Evolutionary conservation across 2,329 filamentous ascomycete genomes (phyloP).

Genomic region (Phoma sp.): DNA sequence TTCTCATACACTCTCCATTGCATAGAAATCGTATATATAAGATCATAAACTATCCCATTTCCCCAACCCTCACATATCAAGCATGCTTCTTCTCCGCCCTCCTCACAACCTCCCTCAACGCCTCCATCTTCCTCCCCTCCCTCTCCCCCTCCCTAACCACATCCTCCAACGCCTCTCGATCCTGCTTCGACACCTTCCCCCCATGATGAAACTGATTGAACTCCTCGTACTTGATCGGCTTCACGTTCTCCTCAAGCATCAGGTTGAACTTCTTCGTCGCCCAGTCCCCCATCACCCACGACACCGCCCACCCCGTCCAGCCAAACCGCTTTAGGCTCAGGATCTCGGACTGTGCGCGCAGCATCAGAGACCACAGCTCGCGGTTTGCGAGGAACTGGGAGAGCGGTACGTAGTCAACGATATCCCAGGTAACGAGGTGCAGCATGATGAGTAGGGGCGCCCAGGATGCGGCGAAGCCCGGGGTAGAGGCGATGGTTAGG

Average conservation of each 20-base stretch:
- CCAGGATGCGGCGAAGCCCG: slow-evolving; percentile 7
- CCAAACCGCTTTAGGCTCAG: slow-evolving; percentile 23
- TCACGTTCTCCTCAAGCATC: slow-evolving; percentile 3
- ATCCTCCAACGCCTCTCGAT: slow-evolving; percentile 20
- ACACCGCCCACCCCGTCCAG: slow-evolving; percentile 26
- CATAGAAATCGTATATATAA: no score
- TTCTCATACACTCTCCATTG: no score
- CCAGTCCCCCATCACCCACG: slow-evolving; percentile 21
- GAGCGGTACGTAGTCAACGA: slow-evolving; percentile 20
- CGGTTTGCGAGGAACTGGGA: slow-evolving; percentile 11
- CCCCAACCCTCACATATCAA: no score
- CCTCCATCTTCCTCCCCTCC: slow-evolving; percentile 18
- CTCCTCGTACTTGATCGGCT: slow-evolving; percentile 16
- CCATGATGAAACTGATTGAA: slow-evolving; percentile 34
- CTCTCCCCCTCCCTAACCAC: slow-evolving; percentile 24
- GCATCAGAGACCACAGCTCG: slow-evolving; percentile 23
- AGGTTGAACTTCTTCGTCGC: slow-evolving; percentile 12
- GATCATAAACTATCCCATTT: no score
- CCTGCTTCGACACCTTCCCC: slow-evolving; percentile 25
- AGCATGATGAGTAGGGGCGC: slow-evolving; percentile 9
- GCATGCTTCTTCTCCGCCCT: no score
- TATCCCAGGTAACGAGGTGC: slow-evolving; percentile 20
- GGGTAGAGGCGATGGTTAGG: slow-evolving; percentile 2
- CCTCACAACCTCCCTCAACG: background rate
- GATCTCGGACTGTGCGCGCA: slow-evolving; percentile 24